Conservation (phyloP, 768 basidiomycete genomes). For the Infundibulicybe gibba region DNA sequence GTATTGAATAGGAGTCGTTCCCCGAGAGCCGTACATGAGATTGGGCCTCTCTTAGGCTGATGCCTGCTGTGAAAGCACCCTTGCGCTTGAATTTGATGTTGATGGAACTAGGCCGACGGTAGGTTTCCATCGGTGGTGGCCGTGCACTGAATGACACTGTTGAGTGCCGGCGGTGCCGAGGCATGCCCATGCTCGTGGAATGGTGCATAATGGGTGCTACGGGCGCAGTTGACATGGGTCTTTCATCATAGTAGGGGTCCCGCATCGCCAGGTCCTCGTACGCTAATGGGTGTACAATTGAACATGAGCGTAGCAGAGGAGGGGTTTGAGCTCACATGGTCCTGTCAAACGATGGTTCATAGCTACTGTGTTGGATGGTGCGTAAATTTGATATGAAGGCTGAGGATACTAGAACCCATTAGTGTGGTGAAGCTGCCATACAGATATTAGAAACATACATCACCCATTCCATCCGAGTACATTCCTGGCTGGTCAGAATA, state of each 20-base stretch:
- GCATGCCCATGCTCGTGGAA: slow-evolving; percentile 22
- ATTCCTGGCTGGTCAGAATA: slow-evolving; percentile 30
- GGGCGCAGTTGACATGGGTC: slow-evolving; percentile 33
- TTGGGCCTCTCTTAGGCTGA: slow-evolving; percentile 68
- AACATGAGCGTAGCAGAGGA: neutral
- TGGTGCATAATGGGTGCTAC: slow-evolving; percentile 28
- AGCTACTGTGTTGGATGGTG: slow-evolving; percentile 30
- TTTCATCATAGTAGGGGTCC: slow-evolving; percentile 50
- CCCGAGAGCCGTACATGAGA: slow-evolving; percentile 57
- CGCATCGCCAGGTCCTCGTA: slow-evolving; percentile 51
- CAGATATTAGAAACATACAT: slow-evolving; percentile 8
- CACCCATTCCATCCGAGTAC: slow-evolving; percentile 39
- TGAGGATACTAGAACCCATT: slow-evolving; percentile 33
- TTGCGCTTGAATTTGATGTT: slow-evolving; percentile 74
- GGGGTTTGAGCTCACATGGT: slow-evolving; percentile 27
- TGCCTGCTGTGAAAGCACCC: slow-evolving; percentile 59
- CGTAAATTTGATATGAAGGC: slow-evolving; percentile 45
- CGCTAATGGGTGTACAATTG: slow-evolving; percentile 22
- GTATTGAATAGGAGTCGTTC: slow-evolving; percentile 56
- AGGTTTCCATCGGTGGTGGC: slow-evolving; percentile 36
- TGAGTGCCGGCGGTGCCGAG: slow-evolving; percentile 46
- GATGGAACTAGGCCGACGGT: slow-evolving; percentile 43
- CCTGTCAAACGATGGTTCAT: slow-evolving; percentile 35
- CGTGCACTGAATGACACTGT: slow-evolving; percentile 43
- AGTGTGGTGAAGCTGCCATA: neutral